phyloP scores from a whole-genome alignment of 1,284 basidiomycete species.

The Anthracocystis panici-leucophaei region DNA sequence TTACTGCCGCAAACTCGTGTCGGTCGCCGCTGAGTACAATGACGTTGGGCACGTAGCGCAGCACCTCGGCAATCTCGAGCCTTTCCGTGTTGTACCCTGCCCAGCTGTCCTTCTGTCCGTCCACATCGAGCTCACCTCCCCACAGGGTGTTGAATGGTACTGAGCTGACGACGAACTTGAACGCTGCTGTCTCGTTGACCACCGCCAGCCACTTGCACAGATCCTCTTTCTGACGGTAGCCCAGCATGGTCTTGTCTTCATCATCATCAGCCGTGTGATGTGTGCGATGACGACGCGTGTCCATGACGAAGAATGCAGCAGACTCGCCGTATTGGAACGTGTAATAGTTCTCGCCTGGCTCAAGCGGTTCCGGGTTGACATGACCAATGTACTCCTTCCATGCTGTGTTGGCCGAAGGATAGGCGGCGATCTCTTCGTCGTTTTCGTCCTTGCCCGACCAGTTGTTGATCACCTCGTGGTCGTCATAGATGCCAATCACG shows the following conservation, averaged over 20 bases:
- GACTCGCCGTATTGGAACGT: constrained; percentile 64
- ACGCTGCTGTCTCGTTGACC: constrained; percentile 80
- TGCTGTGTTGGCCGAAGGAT: constrained; percentile 76
- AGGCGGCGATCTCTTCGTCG: constrained; percentile 73
- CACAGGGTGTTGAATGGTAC: constrained; percentile 84
- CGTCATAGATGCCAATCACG: constrained; percentile 67
- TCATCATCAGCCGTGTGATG: constrained; percentile 71
- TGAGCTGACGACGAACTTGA: constrained; percentile 83
- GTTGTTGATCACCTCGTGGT: constrained; percentile 69
- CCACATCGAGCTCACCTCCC: constrained; percentile 73
- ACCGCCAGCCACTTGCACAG: constrained; percentile 77
- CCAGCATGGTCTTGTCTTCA: constrained; percentile 77
- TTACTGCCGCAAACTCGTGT: constrained; percentile 80
- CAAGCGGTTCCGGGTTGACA: constrained; percentile 76
- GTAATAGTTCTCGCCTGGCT: constrained; percentile 75
- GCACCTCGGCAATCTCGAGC: constrained; percentile 58
- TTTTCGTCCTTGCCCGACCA: constrained; percentile 74
- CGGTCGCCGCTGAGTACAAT: constrained; percentile 76
- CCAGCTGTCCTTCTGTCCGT: constrained; percentile 78
- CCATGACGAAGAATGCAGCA: constrained; percentile 81
- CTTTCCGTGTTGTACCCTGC: constrained; percentile 79
- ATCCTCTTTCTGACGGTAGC: constrained; percentile 77
- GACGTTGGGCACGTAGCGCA: constrained; percentile 78
- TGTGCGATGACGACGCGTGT: constrained; percentile 79
- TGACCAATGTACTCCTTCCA: constrained; percentile 78